Base-by-base conservation (phyloP, 805 yeast species). In the Candida awuae region DNA sequence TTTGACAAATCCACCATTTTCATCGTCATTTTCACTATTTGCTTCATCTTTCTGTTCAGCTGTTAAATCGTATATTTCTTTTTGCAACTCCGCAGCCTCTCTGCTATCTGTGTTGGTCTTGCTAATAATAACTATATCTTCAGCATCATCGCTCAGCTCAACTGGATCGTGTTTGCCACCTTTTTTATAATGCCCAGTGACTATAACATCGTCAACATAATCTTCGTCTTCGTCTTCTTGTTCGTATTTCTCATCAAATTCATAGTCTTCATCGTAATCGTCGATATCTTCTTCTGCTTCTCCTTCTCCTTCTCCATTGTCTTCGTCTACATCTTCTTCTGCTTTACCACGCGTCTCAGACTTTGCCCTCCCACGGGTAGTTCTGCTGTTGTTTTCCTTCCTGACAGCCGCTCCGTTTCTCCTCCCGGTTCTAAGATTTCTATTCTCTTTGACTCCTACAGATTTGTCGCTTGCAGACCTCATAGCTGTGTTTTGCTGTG, bases 101-200 rank as follows among this genome's bases (percentile, higher is more conserved):
- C 29, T 26, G 23, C 25, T 9, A 23, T 13, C 44, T 18, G 34
- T 35, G 29, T 22, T 39, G 25, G 44, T 41, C 12, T 36, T 28
- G 30, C 34, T 30, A 21, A 29, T 21, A 15, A 32, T 13, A 14
- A 19, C 14, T 5, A 35, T 29, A 27, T 42, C 39, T 4, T 36
- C 46, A 18, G 31, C 41, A 12, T 25, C 39, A 20, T 41, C 46
- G 26, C 32, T 41, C 32, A 30, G 67, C 25, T 58, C 56, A 35
- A 66, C 69, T 19, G 63, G 63, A 34, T 59, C 62, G 8, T 59
- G 63, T 37, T 68, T 72, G 28, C 64, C 68, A 35, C 69, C 70
- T 4, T 61, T 28, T 13, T 14, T 15, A 9, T 29, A 14, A n/a
- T 35, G 35, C 6, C 38, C 39, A 5, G 32, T 42, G 8, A 46